These are phyloP conservation scores for Irpex sp. DNA, from an alignment of 1,284 basidiomycete genomes.

Conservation along the genomic window DNA sequence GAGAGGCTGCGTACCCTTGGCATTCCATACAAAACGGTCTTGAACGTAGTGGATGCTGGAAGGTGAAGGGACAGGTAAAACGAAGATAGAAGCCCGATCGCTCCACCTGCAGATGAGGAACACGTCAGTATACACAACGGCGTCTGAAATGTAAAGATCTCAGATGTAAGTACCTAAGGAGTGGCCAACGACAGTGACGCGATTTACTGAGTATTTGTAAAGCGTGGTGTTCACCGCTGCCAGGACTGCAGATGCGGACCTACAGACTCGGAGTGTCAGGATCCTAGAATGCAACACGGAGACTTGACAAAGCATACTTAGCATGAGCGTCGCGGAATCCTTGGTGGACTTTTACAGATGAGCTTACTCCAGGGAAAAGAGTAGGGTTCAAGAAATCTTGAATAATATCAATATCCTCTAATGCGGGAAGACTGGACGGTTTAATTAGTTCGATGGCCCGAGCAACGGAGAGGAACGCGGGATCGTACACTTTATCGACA, in stretches of 20 bases:
- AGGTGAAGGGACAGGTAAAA: slow-evolving; percentile 38
- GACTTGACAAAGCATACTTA: slow-evolving; percentile 29
- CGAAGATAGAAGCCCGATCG: slow-evolving; percentile 36
- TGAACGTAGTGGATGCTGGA: slow-evolving; percentile 30
- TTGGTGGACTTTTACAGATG: slow-evolving; percentile 43
- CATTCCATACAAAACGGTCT: slow-evolving; percentile 40
- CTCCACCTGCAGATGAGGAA: slow-evolving; percentile 25
- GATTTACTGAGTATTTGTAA: slow-evolving; percentile 19
- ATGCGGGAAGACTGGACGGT: slow-evolving; percentile 19
- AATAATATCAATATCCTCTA: slow-evolving; percentile 30
- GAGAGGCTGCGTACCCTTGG: slow-evolving; percentile 37
- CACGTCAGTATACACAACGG: slow-evolving; percentile 43
- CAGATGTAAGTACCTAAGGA: slow-evolving; percentile 39
- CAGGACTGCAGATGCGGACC: slow-evolving; percentile 30
- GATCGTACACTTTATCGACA: slow-evolving; percentile 34
- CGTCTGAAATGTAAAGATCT: slow-evolving; percentile 70
- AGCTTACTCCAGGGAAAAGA: slow-evolving; percentile 52
- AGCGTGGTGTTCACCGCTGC: slow-evolving; percentile 31
- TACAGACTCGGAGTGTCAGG: slow-evolving; percentile 10
- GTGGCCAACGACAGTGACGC: slow-evolving; percentile 34
- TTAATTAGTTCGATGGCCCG: too few relatives aligned
- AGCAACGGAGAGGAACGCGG: too few relatives aligned
- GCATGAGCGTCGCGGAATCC: slow-evolving; percentile 53
- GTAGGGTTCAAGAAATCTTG: slow-evolving; percentile 19
- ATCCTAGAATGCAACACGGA: background rate